Evolutionary conservation across 768 basidiomycete species (phyloP).

Genomic region (Mycena maculata): DNA sequence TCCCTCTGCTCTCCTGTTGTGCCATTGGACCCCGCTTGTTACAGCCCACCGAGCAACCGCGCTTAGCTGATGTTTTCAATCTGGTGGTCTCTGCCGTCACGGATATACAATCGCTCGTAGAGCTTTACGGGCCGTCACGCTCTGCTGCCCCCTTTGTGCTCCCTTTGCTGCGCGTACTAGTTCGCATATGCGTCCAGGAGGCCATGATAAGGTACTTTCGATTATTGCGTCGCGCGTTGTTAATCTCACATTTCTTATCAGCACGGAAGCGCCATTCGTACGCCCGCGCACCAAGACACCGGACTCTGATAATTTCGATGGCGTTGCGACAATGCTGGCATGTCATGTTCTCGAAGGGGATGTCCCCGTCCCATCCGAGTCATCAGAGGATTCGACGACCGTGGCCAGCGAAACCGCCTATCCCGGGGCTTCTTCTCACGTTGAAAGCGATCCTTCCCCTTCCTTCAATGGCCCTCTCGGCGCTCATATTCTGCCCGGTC

Average conservation of each 20-base stretch:
- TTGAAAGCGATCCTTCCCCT: too few relatives aligned
- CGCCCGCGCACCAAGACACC: not conserved
- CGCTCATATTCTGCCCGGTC: slow-evolving; percentile 13
- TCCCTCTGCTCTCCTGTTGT: too few relatives aligned
- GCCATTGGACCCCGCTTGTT: not conserved
- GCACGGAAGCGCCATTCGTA: not conserved
- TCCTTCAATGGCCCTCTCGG: not conserved
- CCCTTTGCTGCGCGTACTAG: not conserved
- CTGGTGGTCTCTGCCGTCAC: not conserved
- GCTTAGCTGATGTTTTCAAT: not conserved
- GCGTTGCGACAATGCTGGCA: slow-evolving; percentile 9
- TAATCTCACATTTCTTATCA: not conserved
- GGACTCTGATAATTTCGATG: not conserved
- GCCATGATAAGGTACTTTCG: not conserved
- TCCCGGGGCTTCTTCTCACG: too few relatives aligned
- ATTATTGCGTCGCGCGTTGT: not conserved
- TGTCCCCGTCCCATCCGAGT: not conserved
- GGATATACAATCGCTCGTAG: slow-evolving; percentile 6
- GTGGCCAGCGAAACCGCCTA: not conserved
- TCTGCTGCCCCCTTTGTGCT: slow-evolving; percentile 5
- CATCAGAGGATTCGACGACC: not conserved
- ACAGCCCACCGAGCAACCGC: not conserved
- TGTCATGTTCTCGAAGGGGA: slow-evolving; percentile 15
- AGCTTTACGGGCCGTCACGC: slow-evolving; percentile 3
- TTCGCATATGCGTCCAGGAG: not conserved